These are phyloP conservation scores for Beauveria varroae DNA, from an alignment of 2,329 filamentous ascomycete genomes.

Conservation along the genomic window DNA sequence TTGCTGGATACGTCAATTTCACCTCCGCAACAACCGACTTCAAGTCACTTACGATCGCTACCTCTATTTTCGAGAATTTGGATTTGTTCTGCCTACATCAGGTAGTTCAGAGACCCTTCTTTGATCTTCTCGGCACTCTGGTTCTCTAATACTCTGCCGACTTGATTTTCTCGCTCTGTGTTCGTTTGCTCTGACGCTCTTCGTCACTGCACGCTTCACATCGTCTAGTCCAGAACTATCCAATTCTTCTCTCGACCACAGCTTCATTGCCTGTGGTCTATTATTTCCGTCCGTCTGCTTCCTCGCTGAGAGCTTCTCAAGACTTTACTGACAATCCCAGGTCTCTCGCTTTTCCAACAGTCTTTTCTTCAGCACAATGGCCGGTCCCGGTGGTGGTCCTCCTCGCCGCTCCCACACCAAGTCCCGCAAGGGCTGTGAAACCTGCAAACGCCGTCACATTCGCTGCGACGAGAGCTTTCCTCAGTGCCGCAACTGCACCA, in stretches of 20 bases:
- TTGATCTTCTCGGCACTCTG: neutral
- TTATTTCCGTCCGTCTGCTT: conserved; percentile 16
- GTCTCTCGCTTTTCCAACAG: conserved; percentile 21
- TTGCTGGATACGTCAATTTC: conserved; percentile 1
- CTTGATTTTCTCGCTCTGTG: neutral
- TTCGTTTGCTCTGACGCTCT: neutral
- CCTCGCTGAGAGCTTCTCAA: neutral
- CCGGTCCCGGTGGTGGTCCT: conserved; percentile 89
- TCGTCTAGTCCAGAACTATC: conserved; percentile 1
- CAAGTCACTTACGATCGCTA: conserved; percentile 29
- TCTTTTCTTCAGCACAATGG: conserved; percentile 51
- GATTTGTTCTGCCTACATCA: neutral
- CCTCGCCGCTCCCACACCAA: conserved; percentile 92
- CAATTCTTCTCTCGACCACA: conserved; percentile 33
- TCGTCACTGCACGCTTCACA: neutral
- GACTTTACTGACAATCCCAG: conserved; percentile 12
- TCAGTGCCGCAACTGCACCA: conserved; percentile 98
- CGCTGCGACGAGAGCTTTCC: conserved; percentile 96
- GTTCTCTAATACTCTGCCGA: neutral
- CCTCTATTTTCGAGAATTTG: conserved; percentile 16
- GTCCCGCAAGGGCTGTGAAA: conserved; percentile 96
- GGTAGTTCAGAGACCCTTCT: neutral
- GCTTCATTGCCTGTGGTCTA: conserved; percentile 18
- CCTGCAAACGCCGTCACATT: conserved; percentile 95
- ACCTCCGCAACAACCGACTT: conserved; percentile 9